These are phyloP conservation scores for Talaromyces atroroseus DNA, from an alignment of 2,329 filamentous ascomycete species.

Conservation along the genomic window DNA sequence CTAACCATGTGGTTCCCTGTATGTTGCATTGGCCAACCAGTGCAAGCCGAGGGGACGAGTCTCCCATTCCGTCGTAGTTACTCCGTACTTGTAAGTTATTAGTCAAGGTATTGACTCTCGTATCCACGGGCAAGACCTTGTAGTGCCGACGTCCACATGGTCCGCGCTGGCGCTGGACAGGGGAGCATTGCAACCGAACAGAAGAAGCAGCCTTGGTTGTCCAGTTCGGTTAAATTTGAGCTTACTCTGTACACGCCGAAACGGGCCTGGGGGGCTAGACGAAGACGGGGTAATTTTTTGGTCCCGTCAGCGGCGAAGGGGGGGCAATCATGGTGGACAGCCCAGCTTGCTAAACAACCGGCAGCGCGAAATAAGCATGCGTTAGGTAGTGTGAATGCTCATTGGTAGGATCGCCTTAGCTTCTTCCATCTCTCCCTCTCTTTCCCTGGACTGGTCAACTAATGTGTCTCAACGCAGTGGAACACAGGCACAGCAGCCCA, in stretches of 20 bases:
- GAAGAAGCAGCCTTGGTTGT: background rate
- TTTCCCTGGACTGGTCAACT: too few species aligned
- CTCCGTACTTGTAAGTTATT: background rate
- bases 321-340: too few species aligned
- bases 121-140: background rate
- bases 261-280: background rate
- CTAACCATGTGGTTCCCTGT: conserved; percentile 7
- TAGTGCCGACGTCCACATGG: conserved; percentile 6
- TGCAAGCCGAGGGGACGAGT: background rate
- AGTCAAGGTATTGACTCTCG: background rate
- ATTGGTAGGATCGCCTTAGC: background rate
- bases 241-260: too few species aligned
- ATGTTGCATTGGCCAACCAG: conserved; percentile 1
- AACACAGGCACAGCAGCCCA: background rate
- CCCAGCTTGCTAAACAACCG: too few species aligned
- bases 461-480: too few species aligned
- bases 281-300: conserved; percentile 3
- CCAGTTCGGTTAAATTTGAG: background rate
- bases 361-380: too few species aligned
- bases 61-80: background rate
- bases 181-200: background rate
- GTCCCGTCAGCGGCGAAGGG: background rate
- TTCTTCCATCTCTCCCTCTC: background rate
- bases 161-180: conserved; percentile 1
- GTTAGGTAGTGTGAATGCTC: too few species aligned